Percentiles rank a stretch among this genome's conserved stretches.
These are phyloP conservation scores for Coemansia sp. DNA, from an alignment of 192 early-diverging fungal species.

Conservation along the genomic window DNA sequence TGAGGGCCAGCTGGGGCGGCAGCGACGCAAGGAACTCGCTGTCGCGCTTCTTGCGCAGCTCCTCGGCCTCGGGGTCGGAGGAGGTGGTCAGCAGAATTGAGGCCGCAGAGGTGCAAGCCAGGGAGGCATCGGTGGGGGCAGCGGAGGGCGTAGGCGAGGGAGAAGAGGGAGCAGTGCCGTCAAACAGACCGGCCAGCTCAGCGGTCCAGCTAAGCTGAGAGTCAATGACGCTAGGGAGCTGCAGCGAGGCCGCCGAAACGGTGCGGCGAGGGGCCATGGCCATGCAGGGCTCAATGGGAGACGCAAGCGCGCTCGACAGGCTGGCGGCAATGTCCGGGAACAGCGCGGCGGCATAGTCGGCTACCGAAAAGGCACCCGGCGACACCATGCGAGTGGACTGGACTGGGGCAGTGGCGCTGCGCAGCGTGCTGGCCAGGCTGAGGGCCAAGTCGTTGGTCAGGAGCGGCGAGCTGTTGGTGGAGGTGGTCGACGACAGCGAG, in stretches of 20 bases:
- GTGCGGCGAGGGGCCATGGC: slow-evolving; percentile 9
- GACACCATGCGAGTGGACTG: slow-evolving; percentile 12
- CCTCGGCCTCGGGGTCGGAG: slow-evolving; percentile 22
- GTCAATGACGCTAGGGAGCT: slow-evolving; percentile 9
- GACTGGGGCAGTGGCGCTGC: slow-evolving; percentile 10
- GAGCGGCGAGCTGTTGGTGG: slow-evolving; percentile 37
- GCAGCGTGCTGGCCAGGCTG: slow-evolving; percentile 39
- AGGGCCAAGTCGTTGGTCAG: slow-evolving; percentile 35
- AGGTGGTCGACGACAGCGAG: slow-evolving; percentile 21
- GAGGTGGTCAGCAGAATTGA: neutral
- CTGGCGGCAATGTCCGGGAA: slow-evolving; percentile 38
- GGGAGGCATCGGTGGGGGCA: neutral
- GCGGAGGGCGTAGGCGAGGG: neutral
- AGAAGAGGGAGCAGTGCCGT: neutral
- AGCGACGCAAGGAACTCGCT: slow-evolving; percentile 53
- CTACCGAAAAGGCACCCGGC: slow-evolving; percentile 18
- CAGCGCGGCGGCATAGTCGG: slow-evolving; percentile 46
- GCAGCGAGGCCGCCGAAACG: slow-evolving; percentile 18
- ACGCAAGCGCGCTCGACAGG: slow-evolving; percentile 17
- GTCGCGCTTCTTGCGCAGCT: slow-evolving; percentile 53
- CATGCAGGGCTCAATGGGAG: slow-evolving; percentile 16
- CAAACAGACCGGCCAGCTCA: slow-evolving; percentile 34
- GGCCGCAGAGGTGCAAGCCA: neutral
- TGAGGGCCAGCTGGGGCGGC: slow-evolving; percentile 54
- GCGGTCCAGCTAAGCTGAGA: slow-evolving; percentile 8